A percentile compares a stretch with the other conserved stretches of the same genome.
Evolutionary conservation across 2,329 filamentous ascomycete genomes (phyloP).

Genomic region (Akanthomyces muscarius): DNA sequence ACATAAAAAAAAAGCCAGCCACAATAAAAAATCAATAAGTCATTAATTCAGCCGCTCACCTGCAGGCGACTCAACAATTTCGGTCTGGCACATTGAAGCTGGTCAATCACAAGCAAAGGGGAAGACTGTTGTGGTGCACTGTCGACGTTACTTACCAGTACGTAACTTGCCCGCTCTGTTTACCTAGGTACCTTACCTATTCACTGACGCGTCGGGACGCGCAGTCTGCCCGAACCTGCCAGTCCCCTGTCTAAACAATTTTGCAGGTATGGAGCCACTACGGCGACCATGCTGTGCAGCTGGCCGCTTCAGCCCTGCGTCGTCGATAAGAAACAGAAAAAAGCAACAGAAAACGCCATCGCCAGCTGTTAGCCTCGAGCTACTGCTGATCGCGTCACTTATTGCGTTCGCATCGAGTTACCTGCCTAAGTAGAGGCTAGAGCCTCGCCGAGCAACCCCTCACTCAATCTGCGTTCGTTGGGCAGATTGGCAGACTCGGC

Average conservation of each 20-base stretch:
- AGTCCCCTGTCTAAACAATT: background rate
- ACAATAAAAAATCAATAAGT: background rate
- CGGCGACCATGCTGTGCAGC: background rate
- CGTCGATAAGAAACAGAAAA: background rate
- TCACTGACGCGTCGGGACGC: background rate
- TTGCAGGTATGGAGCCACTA: background rate
- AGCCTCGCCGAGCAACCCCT: background rate
- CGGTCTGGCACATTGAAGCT: background rate
- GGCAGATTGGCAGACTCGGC: background rate
- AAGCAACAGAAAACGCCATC: background rate
- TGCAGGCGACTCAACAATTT: constrained; percentile 4
- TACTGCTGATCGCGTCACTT: background rate
- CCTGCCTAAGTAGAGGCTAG: too few species aligned
- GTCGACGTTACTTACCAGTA: background rate
- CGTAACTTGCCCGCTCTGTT: background rate
- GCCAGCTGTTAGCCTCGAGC: background rate
- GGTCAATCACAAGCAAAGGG: background rate
- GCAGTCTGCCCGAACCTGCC: background rate
- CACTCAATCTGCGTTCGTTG: background rate
- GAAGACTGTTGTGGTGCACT: background rate
- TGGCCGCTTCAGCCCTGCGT: background rate
- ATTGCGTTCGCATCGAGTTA: too few species aligned
- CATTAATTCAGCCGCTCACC: background rate
- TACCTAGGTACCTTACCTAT: background rate
- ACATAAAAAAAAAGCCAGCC: background rate